Percentiles rank a stretch among this genome's conserved stretches.
phyloP scores from a whole-genome alignment of 352 stramenopile species.

The Phytophthora pseudosyringae region DNA sequence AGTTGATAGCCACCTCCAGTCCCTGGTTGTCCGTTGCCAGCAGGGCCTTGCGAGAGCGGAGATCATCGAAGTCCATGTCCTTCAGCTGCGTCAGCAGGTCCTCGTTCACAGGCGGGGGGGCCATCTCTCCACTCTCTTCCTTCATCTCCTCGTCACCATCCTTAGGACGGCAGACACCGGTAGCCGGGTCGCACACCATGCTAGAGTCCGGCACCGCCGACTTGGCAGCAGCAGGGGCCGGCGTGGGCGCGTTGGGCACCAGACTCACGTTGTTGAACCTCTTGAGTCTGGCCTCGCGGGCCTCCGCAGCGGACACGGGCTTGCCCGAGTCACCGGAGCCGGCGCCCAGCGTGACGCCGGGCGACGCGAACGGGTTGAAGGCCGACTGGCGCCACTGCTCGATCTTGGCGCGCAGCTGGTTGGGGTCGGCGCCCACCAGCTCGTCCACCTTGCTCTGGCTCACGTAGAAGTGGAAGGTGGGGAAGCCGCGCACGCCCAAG shows the following conservation, averaged over 20 bases:
- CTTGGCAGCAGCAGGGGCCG: conserved; percentile 26
- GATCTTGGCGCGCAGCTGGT: conserved; percentile 86
- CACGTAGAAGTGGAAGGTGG: conserved; percentile 93
- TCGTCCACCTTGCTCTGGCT: conserved; percentile 90
- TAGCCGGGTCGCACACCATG: conserved; percentile 74
- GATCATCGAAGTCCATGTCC: conserved; percentile 89
- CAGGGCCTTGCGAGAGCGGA: conserved; percentile 83
- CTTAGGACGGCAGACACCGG: conserved; percentile 56
- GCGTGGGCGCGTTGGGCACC: conserved; percentile 37
- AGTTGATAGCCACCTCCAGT: conserved; percentile 86
- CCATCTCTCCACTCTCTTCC: conserved; percentile 41
- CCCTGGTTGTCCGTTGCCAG: conserved; percentile 77
- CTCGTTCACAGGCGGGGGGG: conserved; percentile 67
- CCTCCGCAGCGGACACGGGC: conserved; percentile 52
- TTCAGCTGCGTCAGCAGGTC: conserved; percentile 68
- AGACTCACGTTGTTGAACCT: conserved; percentile 74
- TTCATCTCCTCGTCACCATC: conserved; percentile 44
- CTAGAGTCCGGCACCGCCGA: conserved; percentile 41
- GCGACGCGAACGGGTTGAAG: conserved; percentile 87
- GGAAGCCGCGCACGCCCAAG: conserved; percentile 85
- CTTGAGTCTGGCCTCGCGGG: conserved; percentile 82
- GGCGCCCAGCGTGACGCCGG: conserved; percentile 65
- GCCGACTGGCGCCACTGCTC: conserved; percentile 87
- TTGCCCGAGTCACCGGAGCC: conserved; percentile 29
- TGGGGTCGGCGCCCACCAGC: conserved; percentile 85